Evolutionary conservation across 345 rosid genomes (phyloP), one percentile per base, ranked within the genome.

Genomic region (Eutrema japonicum): DNA sequence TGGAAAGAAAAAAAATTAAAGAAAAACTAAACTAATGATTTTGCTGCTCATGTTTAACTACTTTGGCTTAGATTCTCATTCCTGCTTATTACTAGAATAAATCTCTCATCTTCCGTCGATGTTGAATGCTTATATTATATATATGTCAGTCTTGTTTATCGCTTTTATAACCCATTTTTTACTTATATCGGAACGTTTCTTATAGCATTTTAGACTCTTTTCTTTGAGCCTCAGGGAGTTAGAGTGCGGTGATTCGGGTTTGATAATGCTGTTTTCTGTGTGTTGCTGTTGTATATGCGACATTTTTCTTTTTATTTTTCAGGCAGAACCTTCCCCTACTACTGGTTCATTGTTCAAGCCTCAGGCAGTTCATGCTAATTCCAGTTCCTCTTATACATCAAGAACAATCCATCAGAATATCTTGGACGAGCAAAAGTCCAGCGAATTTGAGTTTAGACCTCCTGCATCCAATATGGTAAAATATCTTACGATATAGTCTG

Each of bases 271-370:
- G 26, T 22, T 22, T 22, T 22, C 26, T 22, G 26, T 22, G n/a
- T 46, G 49, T 50, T 11, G 46, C 35, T 32, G 35, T 5, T 32
- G 35, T 0, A 32, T 5, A 4, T 32, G 4, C 6, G 35, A 5
- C 4, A 32, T 4, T 55, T 42, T 47, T 51, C 2, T 50, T 68
- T 63, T 71, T 60, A 14, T 38, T 66, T 64, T 77, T 54, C 83
- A 91, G 98, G 83, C 85, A 41, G 97, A 91, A 79, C 96, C 97
- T 64, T 95, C 97, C 37, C 99, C 97, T 64, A 90, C 99, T 42
- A 88, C 96, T 6, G 99, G 99, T 61, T 87, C 99, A 50, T 80
- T 95, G 77, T 60, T 77, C 47, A 90, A 92, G 76, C 87, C 88
- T 81, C 93, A 78, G 52, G 58, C 81, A 26, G 47, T 74, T 58